Conservation (phyloP, 2,329 filamentous ascomycete genomes). For the Ascosphaera apis region DNA sequence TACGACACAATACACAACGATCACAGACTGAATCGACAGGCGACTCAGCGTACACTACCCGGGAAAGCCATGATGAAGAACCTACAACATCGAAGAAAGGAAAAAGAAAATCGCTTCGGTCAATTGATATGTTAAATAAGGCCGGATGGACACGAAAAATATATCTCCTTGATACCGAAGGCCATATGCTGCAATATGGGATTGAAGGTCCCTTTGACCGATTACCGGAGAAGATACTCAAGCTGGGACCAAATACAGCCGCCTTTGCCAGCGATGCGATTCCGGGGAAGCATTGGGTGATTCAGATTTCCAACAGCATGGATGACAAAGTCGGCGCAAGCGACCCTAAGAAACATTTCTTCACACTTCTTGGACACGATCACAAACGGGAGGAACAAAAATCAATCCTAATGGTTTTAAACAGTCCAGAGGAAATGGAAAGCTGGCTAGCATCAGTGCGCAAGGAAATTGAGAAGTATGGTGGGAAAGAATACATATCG, state of each 20-base stretch:
- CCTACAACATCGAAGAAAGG: slow-evolving; percentile 11
- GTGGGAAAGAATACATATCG: slow-evolving; percentile 21
- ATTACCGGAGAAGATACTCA: slow-evolving; percentile 24
- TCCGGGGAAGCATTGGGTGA: slow-evolving; percentile 25
- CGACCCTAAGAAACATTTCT: slow-evolving; percentile 14
- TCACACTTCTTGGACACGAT: slow-evolving; percentile 17
- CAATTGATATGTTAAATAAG: slow-evolving; percentile 17
- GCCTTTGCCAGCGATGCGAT: slow-evolving; percentile 28
- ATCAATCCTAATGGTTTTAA: slow-evolving; percentile 22
- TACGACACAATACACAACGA: slow-evolving; percentile 27
- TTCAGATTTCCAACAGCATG: slow-evolving; percentile 21
- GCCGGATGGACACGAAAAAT: slow-evolving; percentile 22
- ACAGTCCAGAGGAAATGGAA: slow-evolving; percentile 21
- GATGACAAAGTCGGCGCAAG: slow-evolving; percentile 11
- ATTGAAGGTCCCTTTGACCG: slow-evolving; percentile 22
- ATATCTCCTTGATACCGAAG: slow-evolving; percentile 21
- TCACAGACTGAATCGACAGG: slow-evolving; percentile 7
- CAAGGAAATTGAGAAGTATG: slow-evolving; percentile 22
- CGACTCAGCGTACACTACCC: slow-evolving; percentile 4
- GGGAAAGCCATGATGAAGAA: slow-evolving; percentile 3
- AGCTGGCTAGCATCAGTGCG: slow-evolving; percentile 22
- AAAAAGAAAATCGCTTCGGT: slow-evolving; percentile 14
- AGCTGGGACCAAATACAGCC: slow-evolving; percentile 21
- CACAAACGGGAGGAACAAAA: slow-evolving; percentile 13
- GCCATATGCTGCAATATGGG: slow-evolving; percentile 24